Evolutionary conservation across 768 basidiomycete species (phyloP).

Genomic region (Tricholoma bakamatsutake): DNA sequence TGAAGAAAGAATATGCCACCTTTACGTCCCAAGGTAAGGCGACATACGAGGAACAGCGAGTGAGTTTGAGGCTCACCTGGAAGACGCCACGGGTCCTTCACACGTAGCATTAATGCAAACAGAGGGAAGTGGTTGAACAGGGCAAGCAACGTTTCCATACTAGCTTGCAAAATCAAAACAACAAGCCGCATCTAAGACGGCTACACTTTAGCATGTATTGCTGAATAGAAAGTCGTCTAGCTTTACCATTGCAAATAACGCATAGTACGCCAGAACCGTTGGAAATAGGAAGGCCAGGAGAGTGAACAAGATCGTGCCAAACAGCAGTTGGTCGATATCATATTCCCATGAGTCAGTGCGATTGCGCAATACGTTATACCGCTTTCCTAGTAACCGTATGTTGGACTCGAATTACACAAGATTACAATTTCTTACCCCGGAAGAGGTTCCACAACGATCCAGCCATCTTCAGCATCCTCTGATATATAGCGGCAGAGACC

Average conservation of each 20-base stretch:
- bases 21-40: constrained; percentile 6
- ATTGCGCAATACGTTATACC: constrained; percentile 79
- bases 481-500: constrained; percentile 56
- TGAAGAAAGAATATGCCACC: constrained; percentile 29
- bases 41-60: too few species aligned
- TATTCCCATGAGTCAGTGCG: constrained; percentile 91
- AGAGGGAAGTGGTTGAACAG: constrained; percentile 92
- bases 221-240: constrained; percentile 60
- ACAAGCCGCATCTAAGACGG: constrained; percentile 41
- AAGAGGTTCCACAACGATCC: constrained; percentile 86
- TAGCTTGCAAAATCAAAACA: constrained; percentile 54
- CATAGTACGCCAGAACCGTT: constrained; percentile 82
- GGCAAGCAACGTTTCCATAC: constrained; percentile 58
- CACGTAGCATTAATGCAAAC: constrained; percentile 77
- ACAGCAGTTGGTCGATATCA: constrained; percentile 89
- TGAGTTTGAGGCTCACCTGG: constrained; percentile 48
- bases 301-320: constrained; percentile 88
- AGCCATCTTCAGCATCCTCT: constrained; percentile 48
- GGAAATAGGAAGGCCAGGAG: constrained; percentile 77
- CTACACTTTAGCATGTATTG: constrained; percentile 15
- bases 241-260: constrained; percentile 65
- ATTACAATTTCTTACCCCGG: constrained; percentile 47
- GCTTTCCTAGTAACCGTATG: constrained; percentile 56
- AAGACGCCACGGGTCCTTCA: constrained; percentile 78
- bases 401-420: not conserved